These are phyloP conservation scores for Amanita fuliginea DNA, from an alignment of 768 basidiomycete genomes.

Conservation along the genomic window DNA sequence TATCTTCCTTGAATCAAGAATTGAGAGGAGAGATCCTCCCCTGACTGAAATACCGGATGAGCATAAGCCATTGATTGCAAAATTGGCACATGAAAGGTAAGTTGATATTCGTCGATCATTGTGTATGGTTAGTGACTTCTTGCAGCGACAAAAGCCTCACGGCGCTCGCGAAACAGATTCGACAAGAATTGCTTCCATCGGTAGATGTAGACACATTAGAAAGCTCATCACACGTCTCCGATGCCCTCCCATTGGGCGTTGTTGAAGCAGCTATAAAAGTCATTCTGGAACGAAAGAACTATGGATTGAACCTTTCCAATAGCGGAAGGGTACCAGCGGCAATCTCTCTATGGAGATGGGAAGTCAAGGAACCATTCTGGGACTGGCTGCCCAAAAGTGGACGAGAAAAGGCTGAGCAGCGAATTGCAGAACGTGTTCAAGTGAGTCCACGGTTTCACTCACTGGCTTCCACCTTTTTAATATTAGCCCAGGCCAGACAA, in stretches of 20 bases:
- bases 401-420: conserved; percentile 46
- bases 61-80: conserved; percentile 66
- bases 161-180: conserved; percentile 58
- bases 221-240: conserved; percentile 21
- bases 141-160: conserved; percentile 61
- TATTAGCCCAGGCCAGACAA: conserved; percentile 38
- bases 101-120: conserved; percentile 8
- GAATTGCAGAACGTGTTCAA: conserved; percentile 55
- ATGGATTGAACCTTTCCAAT: conserved; percentile 52
- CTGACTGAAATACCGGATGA: conserved; percentile 53
- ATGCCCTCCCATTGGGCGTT: conserved; percentile 33
- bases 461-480: neutral
- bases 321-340: conserved; percentile 47
- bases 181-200: conserved; percentile 54
- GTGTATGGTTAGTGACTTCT: conserved; percentile 2
- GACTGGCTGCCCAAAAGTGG: conserved; percentile 61
- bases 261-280: conserved; percentile 59
- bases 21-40: conserved; percentile 35
- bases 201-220: conserved; percentile 45
- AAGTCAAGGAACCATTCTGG: conserved; percentile 48
- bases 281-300: conserved; percentile 63
- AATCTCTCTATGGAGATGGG: conserved; percentile 82
- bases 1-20: conserved; percentile 50
- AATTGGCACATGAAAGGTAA: conserved; percentile 81
- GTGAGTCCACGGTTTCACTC: conserved; percentile 23